Conservation (phyloP, 1,284 basidiomycete species). For the Microbotryum lychnidis-dioicae region DNA sequence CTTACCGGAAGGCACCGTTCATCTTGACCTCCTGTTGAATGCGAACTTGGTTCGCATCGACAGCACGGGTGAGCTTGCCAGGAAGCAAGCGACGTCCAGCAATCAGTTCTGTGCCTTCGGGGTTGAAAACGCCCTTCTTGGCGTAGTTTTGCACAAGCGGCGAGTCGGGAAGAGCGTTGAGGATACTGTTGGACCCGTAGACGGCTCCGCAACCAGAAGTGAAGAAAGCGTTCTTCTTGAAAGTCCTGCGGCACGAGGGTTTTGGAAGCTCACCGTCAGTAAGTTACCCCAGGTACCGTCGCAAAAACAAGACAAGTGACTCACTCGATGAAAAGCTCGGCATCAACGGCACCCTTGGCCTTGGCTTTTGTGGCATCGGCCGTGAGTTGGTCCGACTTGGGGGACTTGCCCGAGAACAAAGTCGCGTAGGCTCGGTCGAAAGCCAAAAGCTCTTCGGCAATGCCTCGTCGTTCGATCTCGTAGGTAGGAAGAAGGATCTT, state of each 20-base stretch:
- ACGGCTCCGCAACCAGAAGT: slow-evolving; percentile 37
- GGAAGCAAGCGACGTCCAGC: slow-evolving; percentile 34
- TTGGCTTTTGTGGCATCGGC: slow-evolving; percentile 27
- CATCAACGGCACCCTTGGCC: slow-evolving; percentile 31
- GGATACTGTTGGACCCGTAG: slow-evolving; percentile 31
- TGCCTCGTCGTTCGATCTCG: slow-evolving; percentile 40
- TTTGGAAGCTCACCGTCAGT: background rate
- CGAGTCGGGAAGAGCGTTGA: slow-evolving; percentile 33
- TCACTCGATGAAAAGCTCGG: slow-evolving; percentile 33
- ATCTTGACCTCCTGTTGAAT: slow-evolving; percentile 38
- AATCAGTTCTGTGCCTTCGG: slow-evolving; percentile 27
- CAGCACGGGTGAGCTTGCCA: slow-evolving; percentile 33
- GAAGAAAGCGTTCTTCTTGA: slow-evolving; percentile 37
- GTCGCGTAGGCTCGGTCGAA: slow-evolving; percentile 43
- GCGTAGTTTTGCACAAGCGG: slow-evolving; percentile 31
- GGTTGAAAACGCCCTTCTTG: slow-evolving; percentile 32
- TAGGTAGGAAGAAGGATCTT: slow-evolving; percentile 40
- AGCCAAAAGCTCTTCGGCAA: slow-evolving; percentile 42
- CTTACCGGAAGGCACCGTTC: slow-evolving; percentile 36
- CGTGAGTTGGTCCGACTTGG: slow-evolving; percentile 29
- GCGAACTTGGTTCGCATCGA: slow-evolving; percentile 37
- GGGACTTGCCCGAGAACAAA: slow-evolving; percentile 37
- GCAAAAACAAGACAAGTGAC: background rate
- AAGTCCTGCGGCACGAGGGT: slow-evolving; percentile 10
- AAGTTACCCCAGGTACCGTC: too few species aligned